A percentile compares a stretch with the other conserved stretches of the same genome.
phyloP scores from a whole-genome alignment of 371 early-diverging fungal species.

The Mortierella sp. region DNA sequence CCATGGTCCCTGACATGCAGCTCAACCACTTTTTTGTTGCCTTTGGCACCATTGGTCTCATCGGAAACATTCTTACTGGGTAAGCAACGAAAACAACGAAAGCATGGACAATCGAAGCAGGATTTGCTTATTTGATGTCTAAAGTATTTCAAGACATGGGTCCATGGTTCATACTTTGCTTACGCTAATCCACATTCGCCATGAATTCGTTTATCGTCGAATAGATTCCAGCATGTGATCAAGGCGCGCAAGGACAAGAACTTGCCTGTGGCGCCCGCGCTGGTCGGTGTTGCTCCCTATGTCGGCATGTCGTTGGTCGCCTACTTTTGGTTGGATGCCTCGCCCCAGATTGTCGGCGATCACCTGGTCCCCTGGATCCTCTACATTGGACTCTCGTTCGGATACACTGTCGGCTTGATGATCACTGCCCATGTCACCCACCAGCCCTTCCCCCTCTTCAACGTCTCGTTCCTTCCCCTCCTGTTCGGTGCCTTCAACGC shows the following conservation, averaged over 20 bases:
- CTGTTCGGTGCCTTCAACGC: constrained; percentile 78
- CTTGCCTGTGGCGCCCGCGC: constrained; percentile 65
- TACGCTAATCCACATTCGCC: not conserved
- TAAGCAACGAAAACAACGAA: constrained; percentile 53
- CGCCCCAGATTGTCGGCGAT: constrained; percentile 74
- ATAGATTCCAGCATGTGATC: constrained; percentile 69
- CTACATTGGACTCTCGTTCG: constrained; percentile 84
- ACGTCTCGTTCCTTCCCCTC: constrained; percentile 72
- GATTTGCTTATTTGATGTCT: not conserved
- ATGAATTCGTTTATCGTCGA: constrained; percentile 4
- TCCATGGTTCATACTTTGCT: no score
- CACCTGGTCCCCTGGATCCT: constrained; percentile 78
- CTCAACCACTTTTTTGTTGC: constrained; percentile 74
- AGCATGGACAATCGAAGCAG: not conserved
- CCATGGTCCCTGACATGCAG: constrained; percentile 65
- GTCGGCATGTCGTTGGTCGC: constrained; percentile 65
- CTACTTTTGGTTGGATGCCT: constrained; percentile 78
- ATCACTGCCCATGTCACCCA: constrained; percentile 91
- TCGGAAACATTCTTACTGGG: constrained; percentile 73
- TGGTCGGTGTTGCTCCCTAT: constrained; percentile 77
- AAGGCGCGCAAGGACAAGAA: constrained; percentile 65
- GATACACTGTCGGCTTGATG: constrained; percentile 87
- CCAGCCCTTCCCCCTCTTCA: constrained; percentile 80
- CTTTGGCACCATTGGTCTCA: constrained; percentile 66
- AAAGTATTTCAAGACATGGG: no score